These are phyloP conservation scores for Tarenaya hassleriana DNA, from an alignment of 345 rosid species.

Conservation along the genomic window DNA sequence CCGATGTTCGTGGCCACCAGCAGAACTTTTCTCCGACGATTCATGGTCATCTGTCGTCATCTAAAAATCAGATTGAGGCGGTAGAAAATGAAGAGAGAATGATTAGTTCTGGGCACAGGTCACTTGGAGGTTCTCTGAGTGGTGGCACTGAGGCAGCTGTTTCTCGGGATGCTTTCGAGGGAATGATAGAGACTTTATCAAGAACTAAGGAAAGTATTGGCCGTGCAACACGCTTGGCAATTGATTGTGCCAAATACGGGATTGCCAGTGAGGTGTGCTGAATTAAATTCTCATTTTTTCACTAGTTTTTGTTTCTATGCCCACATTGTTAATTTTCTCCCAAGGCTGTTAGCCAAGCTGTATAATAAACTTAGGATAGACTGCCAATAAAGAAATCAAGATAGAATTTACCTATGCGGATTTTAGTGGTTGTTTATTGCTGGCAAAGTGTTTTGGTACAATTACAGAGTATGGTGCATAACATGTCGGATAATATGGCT, in stretches of 20 bases:
- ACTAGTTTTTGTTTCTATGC: background rate
- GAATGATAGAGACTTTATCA: conserved; percentile 95
- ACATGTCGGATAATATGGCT: background rate
- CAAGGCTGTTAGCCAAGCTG: conserved; percentile 11
- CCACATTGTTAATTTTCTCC: conserved; percentile 8
- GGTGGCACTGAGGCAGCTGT: conserved; percentile 91
- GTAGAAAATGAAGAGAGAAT: conserved; percentile 67
- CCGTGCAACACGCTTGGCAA: conserved; percentile 93
- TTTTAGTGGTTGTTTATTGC: conserved; percentile 1
- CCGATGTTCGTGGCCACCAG: conserved; percentile 39
- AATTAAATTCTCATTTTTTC: conserved; percentile 8
- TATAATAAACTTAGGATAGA: background rate
- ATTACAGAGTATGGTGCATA: conserved; percentile 15
- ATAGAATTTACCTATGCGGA: conserved; percentile 10
- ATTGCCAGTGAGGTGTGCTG: conserved; percentile 80
- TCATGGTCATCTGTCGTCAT: conserved; percentile 36
- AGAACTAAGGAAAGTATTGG: conserved; percentile 97
- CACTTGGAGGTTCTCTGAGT: conserved; percentile 64
- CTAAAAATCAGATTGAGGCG: conserved; percentile 36
- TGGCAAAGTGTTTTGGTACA: conserved; percentile 9
- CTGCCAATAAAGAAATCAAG: conserved; percentile 11
- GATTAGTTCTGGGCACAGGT: conserved; percentile 48
- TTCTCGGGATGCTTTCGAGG: conserved; percentile 95
- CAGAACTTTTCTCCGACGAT: conserved; percentile 42
- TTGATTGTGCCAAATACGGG: conserved; percentile 93